A percentile compares a stretch with the other conserved stretches of the same genome.
These are phyloP conservation scores for Colletotrichum navitas DNA, from an alignment of 2,329 filamentous ascomycete genomes.

Conservation along the genomic window DNA sequence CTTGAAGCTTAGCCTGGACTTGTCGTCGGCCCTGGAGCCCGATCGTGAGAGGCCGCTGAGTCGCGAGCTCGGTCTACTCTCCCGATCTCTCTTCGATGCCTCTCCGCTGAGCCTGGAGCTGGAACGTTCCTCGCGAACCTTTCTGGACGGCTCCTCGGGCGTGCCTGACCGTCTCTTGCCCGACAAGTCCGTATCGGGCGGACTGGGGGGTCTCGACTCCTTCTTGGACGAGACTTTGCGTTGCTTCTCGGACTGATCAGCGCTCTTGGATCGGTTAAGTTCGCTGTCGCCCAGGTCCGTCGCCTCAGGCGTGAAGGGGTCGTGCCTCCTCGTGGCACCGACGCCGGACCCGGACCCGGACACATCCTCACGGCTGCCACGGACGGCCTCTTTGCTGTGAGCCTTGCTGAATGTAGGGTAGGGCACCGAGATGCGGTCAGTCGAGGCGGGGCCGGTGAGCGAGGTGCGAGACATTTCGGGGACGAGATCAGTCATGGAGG, in stretches of 20 bases:
- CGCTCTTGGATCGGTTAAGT: constrained; percentile 62
- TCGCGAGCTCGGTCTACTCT: constrained; percentile 58
- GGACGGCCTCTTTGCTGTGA: constrained; percentile 88
- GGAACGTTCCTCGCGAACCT: constrained; percentile 51
- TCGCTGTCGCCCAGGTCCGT: constrained; percentile 74
- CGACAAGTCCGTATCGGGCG: constrained; percentile 73
- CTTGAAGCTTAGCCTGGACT: constrained; percentile 65
- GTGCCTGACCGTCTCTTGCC: constrained; percentile 54
- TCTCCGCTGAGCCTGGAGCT: constrained; percentile 59
- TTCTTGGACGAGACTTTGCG: constrained; percentile 57
- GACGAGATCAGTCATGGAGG: constrained; percentile 63
- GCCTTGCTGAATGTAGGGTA: constrained; percentile 91
- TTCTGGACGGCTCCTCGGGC: constrained; percentile 45
- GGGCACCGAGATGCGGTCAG: constrained; percentile 68
- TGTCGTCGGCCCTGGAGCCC: constrained; percentile 61
- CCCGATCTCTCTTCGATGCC: constrained; percentile 42
- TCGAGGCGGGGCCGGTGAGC: constrained; percentile 49
- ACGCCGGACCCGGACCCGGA: constrained; percentile 47
- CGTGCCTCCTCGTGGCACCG: constrained; percentile 49
- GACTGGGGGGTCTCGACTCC: constrained; percentile 68
- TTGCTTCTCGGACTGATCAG: constrained; percentile 52
- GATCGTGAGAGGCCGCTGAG: constrained; percentile 59
- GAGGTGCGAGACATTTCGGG: constrained; percentile 58
- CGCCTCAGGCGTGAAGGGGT: constrained; percentile 76
- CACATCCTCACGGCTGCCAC: constrained; percentile 71